Percentiles rank a stretch among this genome's conserved stretches.
Evolutionary conservation across 345 rosid species (phyloP).

Genomic region (Corymbia maculata): DNA sequence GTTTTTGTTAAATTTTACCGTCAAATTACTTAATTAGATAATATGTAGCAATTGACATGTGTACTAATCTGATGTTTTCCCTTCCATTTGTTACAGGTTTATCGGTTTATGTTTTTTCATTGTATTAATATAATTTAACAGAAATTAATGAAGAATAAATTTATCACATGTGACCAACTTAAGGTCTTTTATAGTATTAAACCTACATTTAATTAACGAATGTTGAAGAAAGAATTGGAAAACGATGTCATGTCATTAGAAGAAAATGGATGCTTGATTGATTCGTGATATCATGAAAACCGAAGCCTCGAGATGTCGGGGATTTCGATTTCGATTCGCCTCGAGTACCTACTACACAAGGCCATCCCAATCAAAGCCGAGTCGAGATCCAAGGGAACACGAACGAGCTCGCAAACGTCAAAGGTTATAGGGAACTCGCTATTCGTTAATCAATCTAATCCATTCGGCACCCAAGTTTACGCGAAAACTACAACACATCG

Average conservation of each 20-base stretch:
- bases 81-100: too few relatives aligned
- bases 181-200: too few relatives aligned
- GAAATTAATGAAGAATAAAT: too few relatives aligned
- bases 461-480: background rate
- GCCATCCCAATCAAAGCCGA: background rate
- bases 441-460: too few relatives aligned
- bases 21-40: too few relatives aligned
- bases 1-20: too few relatives aligned
- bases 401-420: background rate
- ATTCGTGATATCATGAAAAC: background rate
- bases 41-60: background rate
- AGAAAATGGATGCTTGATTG: background rate
- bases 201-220: background rate
- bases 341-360: background rate
- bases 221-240: background rate
- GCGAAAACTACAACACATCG: background rate
- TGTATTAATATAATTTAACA: too few relatives aligned
- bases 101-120: too few relatives aligned
- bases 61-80: too few relatives aligned
- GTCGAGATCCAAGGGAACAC: background rate
- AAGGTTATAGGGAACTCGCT: background rate
- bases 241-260: background rate
- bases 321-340: background rate
- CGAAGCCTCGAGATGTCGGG: background rate
- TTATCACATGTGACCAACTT: too few relatives aligned